Percentiles rank a stretch among this genome's conserved stretches.
These are phyloP conservation scores for Gautieria morchelliformis DNA, from an alignment of 768 basidiomycete genomes.

Conservation along the genomic window DNA sequence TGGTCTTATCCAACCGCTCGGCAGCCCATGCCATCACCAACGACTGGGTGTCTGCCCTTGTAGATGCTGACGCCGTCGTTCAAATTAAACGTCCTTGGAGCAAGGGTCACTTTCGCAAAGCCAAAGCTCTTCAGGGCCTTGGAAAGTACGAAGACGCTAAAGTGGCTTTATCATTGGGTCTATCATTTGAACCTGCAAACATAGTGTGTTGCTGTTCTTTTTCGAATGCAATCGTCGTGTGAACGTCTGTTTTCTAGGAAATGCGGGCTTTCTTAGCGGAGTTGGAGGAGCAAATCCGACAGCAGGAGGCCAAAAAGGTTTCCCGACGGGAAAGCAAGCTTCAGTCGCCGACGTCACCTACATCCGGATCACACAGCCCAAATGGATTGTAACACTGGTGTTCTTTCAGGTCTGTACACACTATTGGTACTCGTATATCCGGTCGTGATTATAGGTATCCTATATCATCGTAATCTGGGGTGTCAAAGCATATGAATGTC, in stretches of 20 bases:
- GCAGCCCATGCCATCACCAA: constrained; percentile 73
- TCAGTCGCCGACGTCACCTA: neutral
- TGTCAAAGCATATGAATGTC: neutral
- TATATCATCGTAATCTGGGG: neutral
- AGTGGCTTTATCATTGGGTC: constrained; percentile 71
- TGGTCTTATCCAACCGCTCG: constrained; percentile 84
- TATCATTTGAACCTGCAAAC: constrained; percentile 74
- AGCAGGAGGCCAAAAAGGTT: neutral
- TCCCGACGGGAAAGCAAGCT: neutral
- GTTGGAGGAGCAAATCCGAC: constrained; percentile 1
- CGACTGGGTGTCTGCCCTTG: constrained; percentile 68
- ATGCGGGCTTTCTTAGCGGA: constrained; percentile 1
- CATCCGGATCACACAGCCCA: neutral
- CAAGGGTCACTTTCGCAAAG: constrained; percentile 93
- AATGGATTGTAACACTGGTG: neutral
- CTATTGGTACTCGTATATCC: neutral
- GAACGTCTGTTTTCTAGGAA: neutral
- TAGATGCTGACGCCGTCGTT: constrained; percentile 89
- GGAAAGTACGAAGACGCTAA: constrained; percentile 62
- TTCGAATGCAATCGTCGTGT: neutral
- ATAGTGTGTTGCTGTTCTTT: constrained; percentile 27
- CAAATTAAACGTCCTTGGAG: constrained; percentile 79
- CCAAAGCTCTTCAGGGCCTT: constrained; percentile 77
- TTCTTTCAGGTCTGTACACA: neutral
- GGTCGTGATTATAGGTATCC: neutral